Evolutionary conservation across 2,329 filamentous ascomycete species (phyloP), one percentile per base, ranked within the genome.

Genomic region (Apiospora phragmitis): DNA sequence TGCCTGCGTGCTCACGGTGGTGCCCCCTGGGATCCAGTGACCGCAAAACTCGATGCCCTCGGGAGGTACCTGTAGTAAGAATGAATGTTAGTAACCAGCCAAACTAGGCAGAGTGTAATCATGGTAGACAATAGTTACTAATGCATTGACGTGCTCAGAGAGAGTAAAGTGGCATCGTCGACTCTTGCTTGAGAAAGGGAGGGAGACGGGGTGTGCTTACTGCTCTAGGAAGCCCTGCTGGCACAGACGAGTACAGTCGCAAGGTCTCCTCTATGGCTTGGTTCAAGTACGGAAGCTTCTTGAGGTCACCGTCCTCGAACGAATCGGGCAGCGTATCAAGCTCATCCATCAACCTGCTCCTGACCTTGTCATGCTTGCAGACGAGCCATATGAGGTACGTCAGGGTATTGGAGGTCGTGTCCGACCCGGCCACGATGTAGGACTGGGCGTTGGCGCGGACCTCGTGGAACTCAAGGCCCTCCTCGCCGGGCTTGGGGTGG

Each of bases 401-500:
- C 59, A 88, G 71, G 0, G 85, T 84, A 16, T 82, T 80, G 0
- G 86, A 83, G 0, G 86, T 88, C 0, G 87, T 89, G 70, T 88
- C 86, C 47, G 81, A 85, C 1, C 87, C 87, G 1, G 86, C 87
- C 5, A 85, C 70, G 62, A 77, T 76, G 59, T 76, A 76, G 12
- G 71, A 7, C 71, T 71, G 77, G 0, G 85, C 85, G 65, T 86
- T 82, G 21, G 75, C 73, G 4, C 74, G 70, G 1, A 86, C 78
- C 32, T 87, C 83, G 21, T 38, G 7, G 18, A 72, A 73, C 5
- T 73, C 72, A 65, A 73, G 71, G 35, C 72, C 73, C 11, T 75
- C 74, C 1, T 78, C 77, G 29, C 81, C 78, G n/a, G 79, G 79
- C 65, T 81, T 76, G n/a, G 79, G 79, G 66, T 80, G 76, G 71